phyloP scores from a whole-genome alignment of 441 rosid genomes.

The Jatropha podagrica region DNA sequence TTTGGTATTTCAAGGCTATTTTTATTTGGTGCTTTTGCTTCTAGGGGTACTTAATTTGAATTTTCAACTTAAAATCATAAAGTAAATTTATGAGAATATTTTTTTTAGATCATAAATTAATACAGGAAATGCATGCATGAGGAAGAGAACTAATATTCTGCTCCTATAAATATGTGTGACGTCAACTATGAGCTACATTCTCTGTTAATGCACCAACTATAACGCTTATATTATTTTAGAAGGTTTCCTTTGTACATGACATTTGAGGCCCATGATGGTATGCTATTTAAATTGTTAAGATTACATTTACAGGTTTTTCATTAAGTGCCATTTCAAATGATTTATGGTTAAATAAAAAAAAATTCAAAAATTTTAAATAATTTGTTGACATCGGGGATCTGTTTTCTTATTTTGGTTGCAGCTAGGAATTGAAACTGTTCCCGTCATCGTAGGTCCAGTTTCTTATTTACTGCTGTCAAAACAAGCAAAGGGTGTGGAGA shows the following conservation, averaged over 20 bases:
- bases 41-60: not conserved
- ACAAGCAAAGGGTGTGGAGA: conserved; percentile 90
- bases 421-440: conserved; percentile 89
- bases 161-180: not conserved
- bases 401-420: conserved; percentile 30
- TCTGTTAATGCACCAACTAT: not conserved
- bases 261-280: not conserved
- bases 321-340: not conserved
- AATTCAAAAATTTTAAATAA: not conserved
- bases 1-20: not conserved
- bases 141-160: not conserved
- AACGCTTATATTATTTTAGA: not conserved
- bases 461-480: conserved; percentile 89
- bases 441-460: conserved; percentile 88
- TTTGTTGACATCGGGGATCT: not conserved
- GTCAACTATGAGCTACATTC: conserved; percentile 9
- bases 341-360: not conserved
- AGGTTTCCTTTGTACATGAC: not conserved
- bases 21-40: not conserved
- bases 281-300: not conserved
- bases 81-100: not conserved
- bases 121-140: too few species aligned
- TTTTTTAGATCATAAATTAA: too few species aligned
- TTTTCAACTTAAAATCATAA: not conserved
- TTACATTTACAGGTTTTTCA: not conserved